Conservation (phyloP, 352 stramenopile species). For the Pythium plurisporium region DNA sequence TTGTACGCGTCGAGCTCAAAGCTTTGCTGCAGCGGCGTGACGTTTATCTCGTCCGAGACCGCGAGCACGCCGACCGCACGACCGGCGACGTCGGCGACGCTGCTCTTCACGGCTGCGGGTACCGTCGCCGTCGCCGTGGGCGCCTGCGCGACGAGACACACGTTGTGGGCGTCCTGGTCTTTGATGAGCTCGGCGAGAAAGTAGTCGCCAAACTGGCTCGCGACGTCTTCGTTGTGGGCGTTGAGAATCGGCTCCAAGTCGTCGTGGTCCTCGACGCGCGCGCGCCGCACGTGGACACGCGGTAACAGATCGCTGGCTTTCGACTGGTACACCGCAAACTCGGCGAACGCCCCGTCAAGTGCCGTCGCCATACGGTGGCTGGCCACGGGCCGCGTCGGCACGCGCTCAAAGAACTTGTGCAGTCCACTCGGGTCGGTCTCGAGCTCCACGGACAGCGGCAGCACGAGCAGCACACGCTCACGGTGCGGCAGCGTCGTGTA, state of each 20-base stretch:
- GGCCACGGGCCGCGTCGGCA: not conserved
- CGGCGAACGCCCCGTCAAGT: constrained; percentile 31
- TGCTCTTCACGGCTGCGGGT: too few species aligned
- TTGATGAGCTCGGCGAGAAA: constrained; percentile 92
- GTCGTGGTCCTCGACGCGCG: constrained; percentile 79
- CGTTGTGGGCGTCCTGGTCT: constrained; percentile 80
- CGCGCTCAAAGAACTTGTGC: constrained; percentile 52
- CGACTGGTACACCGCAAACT: constrained; percentile 49
- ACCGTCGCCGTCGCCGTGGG: constrained; percentile 19
- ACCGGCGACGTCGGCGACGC: constrained; percentile 16
- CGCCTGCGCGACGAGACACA: constrained; percentile 70
- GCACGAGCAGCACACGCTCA: constrained; percentile 41
- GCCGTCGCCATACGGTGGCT: too few species aligned
- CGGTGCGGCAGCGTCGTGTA: constrained; percentile 43
- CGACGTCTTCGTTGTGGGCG: constrained; percentile 55
- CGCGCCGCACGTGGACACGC: constrained; percentile 48
- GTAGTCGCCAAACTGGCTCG: constrained; percentile 85
- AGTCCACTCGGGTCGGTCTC: constrained; percentile 40
- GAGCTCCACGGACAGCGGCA: constrained; percentile 43
- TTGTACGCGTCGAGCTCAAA: constrained; percentile 84
- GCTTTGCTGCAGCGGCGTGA: constrained; percentile 71
- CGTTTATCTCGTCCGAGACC: constrained; percentile 81
- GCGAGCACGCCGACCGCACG: constrained; percentile 71
- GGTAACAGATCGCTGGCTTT: constrained; percentile 32
- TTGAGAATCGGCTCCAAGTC: constrained; percentile 70